Evolutionary conservation across 129 eudicot species (phyloP).

Genomic region (Helianthus tuberosus): DNA sequence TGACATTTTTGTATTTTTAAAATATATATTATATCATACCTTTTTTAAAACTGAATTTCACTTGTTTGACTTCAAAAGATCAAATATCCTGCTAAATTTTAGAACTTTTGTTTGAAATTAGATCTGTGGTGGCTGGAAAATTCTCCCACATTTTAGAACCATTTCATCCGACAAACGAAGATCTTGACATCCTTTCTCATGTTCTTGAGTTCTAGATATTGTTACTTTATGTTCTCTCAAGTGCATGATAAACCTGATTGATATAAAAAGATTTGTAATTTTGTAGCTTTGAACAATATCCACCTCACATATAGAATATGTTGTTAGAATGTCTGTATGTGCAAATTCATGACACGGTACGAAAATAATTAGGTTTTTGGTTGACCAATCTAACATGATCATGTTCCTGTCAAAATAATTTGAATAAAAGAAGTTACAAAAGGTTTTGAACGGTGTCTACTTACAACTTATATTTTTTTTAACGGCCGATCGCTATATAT

Average conservation of each 20-base stretch:
- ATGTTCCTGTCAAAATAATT: too few species aligned
- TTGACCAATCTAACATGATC: too few species aligned
- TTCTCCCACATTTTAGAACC: slow-evolving; percentile 45
- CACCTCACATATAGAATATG: neutral
- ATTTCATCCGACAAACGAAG: slow-evolving; percentile 53
- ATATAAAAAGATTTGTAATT: slow-evolving; percentile 5
- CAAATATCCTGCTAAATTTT: slow-evolving; percentile 35
- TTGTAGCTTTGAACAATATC: slow-evolving; percentile 8
- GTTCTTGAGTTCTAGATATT: slow-evolving; percentile 56
- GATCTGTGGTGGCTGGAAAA: slow-evolving; percentile 47
- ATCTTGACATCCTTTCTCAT: slow-evolving; percentile 65
- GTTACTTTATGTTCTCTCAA: neutral
- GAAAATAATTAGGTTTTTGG: too few species aligned
- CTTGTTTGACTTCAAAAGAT: slow-evolving; percentile 18
- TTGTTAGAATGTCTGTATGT: neutral
- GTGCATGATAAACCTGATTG: slow-evolving; percentile 4
- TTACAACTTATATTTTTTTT: too few species aligned
- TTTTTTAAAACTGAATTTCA: neutral
- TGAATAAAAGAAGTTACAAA: too few species aligned
- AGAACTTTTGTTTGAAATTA: slow-evolving; percentile 39
- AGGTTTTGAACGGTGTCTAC: too few species aligned
- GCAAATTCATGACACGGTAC: too few species aligned
- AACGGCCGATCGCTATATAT: too few species aligned
- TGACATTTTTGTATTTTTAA: neutral
- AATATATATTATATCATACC: neutral